phyloP scores from a whole-genome alignment of 2,329 filamentous ascomycete species.

The Nigrospora oryzae region DNA sequence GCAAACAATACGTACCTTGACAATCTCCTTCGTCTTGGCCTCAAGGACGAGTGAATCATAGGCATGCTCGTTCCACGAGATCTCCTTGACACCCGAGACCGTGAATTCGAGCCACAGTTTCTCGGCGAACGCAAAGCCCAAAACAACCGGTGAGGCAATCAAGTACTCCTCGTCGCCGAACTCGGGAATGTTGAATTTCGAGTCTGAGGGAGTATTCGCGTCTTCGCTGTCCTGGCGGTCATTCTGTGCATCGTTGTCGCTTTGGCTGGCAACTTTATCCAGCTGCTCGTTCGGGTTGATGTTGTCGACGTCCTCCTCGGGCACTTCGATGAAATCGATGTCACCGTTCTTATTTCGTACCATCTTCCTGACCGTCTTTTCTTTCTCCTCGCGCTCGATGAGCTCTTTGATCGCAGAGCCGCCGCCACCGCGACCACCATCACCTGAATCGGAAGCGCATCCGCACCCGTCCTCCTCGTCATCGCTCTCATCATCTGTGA shows the following conservation, averaged over 20 bases:
- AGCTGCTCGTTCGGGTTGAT: conserved; percentile 40
- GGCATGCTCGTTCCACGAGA: conserved; percentile 75
- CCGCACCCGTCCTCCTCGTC: conserved; percentile 31
- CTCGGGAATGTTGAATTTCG: conserved; percentile 26
- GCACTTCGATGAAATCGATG: conserved; percentile 21
- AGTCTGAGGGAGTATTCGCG: conserved; percentile 3
- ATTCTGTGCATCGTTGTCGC: conserved; percentile 9
- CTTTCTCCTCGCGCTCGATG: conserved; percentile 2
- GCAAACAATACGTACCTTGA: conserved; percentile 38
- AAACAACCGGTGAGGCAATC: conserved; percentile 73
- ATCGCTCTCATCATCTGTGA: conserved; percentile 40
- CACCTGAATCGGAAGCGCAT: conserved; percentile 28
- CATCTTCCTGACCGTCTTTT: conserved; percentile 42
- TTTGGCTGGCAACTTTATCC: conserved; percentile 36
- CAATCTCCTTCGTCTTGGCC: conserved; percentile 52
- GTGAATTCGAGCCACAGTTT: conserved; percentile 88
- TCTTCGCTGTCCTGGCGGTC: conserved; percentile 10
- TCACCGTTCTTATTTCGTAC: conserved; percentile 35
- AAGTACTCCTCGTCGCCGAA: conserved; percentile 81
- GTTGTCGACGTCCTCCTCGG: conserved; percentile 24
- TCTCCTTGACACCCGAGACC: conserved; percentile 70
- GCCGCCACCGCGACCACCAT: conserved; percentile 18
- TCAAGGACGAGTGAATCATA: conserved; percentile 75
- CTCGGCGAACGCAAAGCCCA: conserved; percentile 81
- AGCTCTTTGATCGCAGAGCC: background rate